phyloP scores from a whole-genome alignment of 306 rosid genomes.

The Parietaria judaica region DNA sequence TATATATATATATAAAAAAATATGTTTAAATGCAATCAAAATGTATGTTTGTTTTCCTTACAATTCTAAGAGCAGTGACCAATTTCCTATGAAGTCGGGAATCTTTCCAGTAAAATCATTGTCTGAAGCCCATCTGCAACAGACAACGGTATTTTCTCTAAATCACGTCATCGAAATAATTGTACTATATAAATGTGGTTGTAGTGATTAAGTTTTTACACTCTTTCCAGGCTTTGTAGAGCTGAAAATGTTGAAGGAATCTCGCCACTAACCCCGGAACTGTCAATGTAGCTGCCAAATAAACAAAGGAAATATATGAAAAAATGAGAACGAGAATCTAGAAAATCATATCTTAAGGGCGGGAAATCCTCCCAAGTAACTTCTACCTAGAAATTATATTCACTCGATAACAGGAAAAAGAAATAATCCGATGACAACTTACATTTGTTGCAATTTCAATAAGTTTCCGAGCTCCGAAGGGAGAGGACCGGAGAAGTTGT shows the following conservation, averaged over 20 bases:
- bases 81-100: constrained; percentile 72
- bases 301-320: constrained; percentile 2
- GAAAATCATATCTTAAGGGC: background rate
- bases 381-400: too few relatives aligned
- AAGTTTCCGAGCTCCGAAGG: constrained; percentile 70
- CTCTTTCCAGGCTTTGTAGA: constrained; percentile 29
- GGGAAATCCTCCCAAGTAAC: too few relatives aligned
- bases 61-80: constrained; percentile 49
- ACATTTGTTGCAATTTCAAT: constrained; percentile 42
- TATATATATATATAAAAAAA: background rate
- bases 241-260: constrained; percentile 65
- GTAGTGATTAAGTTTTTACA: constrained; percentile 43
- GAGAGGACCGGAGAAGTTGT: constrained; percentile 67
- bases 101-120: constrained; percentile 47
- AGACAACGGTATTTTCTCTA: constrained; percentile 10
- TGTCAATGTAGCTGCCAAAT: constrained; percentile 51
- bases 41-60: constrained; percentile 28
- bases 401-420: background rate
- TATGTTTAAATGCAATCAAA: background rate
- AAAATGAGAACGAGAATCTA: background rate
- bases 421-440: constrained; percentile 17
- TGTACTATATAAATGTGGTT: background rate
- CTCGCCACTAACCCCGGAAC: constrained; percentile 69
- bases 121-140: constrained; percentile 67
- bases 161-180: background rate